Conservation (phyloP, 2,329 filamentous ascomycete species). For the Trichoderma atrobrunneum region DNA sequence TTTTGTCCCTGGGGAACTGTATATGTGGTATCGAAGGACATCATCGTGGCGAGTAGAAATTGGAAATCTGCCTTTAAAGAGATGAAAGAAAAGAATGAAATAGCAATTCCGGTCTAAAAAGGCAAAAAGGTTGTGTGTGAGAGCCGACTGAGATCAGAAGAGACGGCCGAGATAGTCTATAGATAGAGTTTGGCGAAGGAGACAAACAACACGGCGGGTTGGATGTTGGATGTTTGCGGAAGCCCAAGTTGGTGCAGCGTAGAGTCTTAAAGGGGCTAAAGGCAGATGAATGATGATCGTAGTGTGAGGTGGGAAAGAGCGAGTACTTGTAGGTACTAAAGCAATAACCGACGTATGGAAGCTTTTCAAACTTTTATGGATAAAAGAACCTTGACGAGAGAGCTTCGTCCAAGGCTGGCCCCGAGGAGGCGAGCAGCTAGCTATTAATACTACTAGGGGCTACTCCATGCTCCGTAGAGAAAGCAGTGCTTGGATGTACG, state of each 20-base stretch:
- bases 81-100: not conserved
- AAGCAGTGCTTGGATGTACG: not conserved
- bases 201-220: not conserved
- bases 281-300: not conserved
- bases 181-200: not conserved
- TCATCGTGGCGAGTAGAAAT: conserved; percentile 36
- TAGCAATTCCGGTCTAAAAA: not conserved
- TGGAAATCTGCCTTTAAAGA: not conserved
- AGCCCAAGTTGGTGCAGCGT: not conserved
- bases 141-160: not conserved
- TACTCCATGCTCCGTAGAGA: not conserved
- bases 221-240: not conserved
- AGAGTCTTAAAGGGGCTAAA: not conserved
- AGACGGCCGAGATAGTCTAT: not conserved
- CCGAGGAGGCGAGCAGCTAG: conserved; percentile 13
- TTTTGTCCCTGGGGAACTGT: conserved; percentile 41
- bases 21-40: conserved; percentile 50
- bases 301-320: not conserved
- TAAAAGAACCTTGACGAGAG: not conserved
- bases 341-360: not conserved
- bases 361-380: not conserved
- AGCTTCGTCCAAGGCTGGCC: not conserved
- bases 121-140: not conserved
- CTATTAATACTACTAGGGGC: conserved; percentile 3
- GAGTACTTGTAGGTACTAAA: not conserved